Base-by-base conservation (phyloP, 768 basidiomycete species). In the Suillus tomentosus region DNA sequence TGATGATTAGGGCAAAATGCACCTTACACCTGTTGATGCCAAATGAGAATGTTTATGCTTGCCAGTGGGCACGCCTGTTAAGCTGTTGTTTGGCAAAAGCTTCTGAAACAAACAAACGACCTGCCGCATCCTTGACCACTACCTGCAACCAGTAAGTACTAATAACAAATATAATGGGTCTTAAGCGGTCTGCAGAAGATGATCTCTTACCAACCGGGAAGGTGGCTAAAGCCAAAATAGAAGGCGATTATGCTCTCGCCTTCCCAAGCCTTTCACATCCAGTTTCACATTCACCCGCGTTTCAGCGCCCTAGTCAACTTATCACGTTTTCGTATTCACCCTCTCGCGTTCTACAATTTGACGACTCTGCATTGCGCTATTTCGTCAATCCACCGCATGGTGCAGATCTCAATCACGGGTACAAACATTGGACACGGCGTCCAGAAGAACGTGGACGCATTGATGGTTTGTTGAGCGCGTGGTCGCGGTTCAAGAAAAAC, bases 311-410 rank as follows among this genome's bases (percentile, higher is more conserved):
- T 3, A 83, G 79, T 3, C 86, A 84, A 34, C 73, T 94, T 9
- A 78, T 87, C 27, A 85, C 91, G 0, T 94, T 92, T 74, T 93
- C 91, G 9, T 91, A 91, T 69, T 83, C 82, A 17, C 77, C 85
- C 15, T 74, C 74, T 9, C 85, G 84, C 59, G 77, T 75, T 15
- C 83, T 90, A 34, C 81, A 85, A 64, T 92, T 92, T 73, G 82
- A 81, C 22, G 81, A 94, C 72, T 83, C 87, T 19, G 87, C 90
- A 0, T 68, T 94, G 78, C 82, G 87, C 57, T 93, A 90, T 73
- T 92, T 85, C 67, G 80, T 86, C 53, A 80, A 85, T 55, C 91
- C 92, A 11, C 93, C 91, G 3, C 74, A 68, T 7, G 79, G 82
- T 8, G 90, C 90, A 0, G 82, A 91, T 67, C 82, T 95, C 2